These are phyloP conservation scores for Pelargonium citronellum DNA, from an alignment of 441 rosid genomes.

Conservation along the genomic window DNA sequence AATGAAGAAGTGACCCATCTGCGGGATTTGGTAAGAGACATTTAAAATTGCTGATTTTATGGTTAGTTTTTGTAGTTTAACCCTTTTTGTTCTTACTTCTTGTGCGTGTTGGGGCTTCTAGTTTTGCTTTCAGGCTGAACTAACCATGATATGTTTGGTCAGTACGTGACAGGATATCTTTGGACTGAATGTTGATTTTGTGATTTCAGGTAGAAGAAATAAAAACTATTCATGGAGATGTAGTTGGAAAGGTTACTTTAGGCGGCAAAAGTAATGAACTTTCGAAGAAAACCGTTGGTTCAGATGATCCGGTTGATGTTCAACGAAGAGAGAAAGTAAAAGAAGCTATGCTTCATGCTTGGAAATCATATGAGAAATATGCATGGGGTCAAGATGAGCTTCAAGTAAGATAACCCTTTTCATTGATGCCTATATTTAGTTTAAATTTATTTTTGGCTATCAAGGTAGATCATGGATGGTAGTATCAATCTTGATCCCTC, in stretches of 20 bases:
- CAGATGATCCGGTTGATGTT: constrained; percentile 49
- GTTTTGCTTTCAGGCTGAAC: neutral
- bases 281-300: constrained; percentile 22
- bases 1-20: constrained; percentile 47
- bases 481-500: neutral
- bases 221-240: constrained; percentile 29
- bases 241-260: constrained; percentile 13
- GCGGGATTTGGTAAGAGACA: constrained; percentile 45
- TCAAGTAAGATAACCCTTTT: constrained; percentile 43
- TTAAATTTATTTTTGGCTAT: neutral
- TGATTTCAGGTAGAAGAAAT: constrained; percentile 47
- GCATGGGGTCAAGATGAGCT: constrained; percentile 99
- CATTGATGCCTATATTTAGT: neutral
- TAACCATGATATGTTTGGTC: neutral
- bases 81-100: neutral
- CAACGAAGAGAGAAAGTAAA: constrained; percentile 80
- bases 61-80: constrained; percentile 2
- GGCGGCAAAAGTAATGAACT: neutral
- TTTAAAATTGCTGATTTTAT: neutral
- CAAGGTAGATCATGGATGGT: neutral
- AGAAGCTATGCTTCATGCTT: constrained; percentile 96
- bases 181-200: constrained; percentile 7
- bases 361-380: constrained; percentile 87
- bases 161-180: constrained; percentile 1
- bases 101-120: constrained; percentile 2